These are phyloP conservation scores for Russula vinacea DNA, from an alignment of 768 basidiomycete species.

Conservation along the genomic window DNA sequence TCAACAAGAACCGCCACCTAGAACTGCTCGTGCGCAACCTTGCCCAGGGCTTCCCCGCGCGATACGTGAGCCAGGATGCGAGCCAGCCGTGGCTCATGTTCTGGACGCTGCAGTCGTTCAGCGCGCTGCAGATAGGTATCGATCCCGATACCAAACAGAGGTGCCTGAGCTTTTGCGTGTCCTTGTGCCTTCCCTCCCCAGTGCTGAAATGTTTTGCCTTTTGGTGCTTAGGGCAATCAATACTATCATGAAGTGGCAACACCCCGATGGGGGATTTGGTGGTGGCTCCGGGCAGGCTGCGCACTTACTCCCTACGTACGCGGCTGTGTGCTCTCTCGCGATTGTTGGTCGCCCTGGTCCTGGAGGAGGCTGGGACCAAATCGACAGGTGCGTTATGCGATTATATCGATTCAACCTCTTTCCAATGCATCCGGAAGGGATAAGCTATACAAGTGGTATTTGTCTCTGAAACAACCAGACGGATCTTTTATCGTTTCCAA, in stretches of 20 bases:
- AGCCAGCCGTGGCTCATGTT: conserved; percentile 94
- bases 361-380: conserved; percentile 80
- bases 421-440: conserved; percentile 43
- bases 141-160: conserved; percentile 75
- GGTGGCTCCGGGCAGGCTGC: conserved; percentile 88
- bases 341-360: conserved; percentile 73
- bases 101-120: conserved; percentile 87
- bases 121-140: conserved; percentile 69
- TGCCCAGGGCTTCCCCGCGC: conserved; percentile 72
- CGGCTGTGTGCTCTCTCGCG: conserved; percentile 77
- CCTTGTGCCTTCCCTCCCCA: neutral
- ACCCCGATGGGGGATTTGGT: conserved; percentile 84
- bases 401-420: neutral
- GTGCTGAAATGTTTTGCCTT: neutral
- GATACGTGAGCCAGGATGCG: conserved; percentile 84
- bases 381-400: conserved; percentile 60
- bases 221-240: conserved; percentile 58
- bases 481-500: conserved; percentile 89
- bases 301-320: conserved; percentile 89
- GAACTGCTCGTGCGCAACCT: conserved; percentile 72
- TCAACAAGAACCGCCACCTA: conserved; percentile 67
- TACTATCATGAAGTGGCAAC: conserved; percentile 78
- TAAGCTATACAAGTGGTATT: conserved; percentile 83
- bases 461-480: conserved; percentile 88
- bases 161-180: conserved; percentile 44